Evolutionary conservation across 2,329 filamentous ascomycete genomes (phyloP).

Genomic region (Colletotrichum acutatum): DNA sequence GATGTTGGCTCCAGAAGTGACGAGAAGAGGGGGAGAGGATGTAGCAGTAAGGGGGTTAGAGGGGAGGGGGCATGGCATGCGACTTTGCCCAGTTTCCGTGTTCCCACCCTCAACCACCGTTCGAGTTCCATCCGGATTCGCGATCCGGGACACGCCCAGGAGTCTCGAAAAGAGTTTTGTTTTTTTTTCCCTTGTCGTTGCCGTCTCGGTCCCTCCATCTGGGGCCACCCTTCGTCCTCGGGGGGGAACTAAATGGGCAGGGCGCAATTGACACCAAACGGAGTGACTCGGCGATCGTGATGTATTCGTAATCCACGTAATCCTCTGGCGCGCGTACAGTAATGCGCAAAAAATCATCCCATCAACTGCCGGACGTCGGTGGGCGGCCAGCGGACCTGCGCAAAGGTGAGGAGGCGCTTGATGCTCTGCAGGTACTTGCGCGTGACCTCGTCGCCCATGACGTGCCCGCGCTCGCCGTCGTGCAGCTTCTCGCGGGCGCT

Average conservation of each 20-base stretch:
- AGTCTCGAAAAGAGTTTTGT: not conserved
- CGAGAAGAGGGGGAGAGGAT: too few relatives aligned
- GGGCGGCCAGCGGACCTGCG: conserved; percentile 95
- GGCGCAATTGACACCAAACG: not conserved
- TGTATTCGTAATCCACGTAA: too few relatives aligned
- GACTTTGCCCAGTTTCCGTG: not conserved
- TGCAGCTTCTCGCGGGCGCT: conserved; percentile 96
- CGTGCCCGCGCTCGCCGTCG: conserved; percentile 87
- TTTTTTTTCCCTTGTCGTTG: not conserved
- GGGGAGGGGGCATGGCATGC: not conserved
- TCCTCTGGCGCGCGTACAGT: too few relatives aligned
- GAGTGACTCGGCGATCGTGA: not conserved
- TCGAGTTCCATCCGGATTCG: conserved; percentile 6
- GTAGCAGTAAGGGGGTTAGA: not conserved
- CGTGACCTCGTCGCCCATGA: conserved; percentile 96
- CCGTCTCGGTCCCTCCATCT: not conserved
- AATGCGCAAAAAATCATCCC: conserved; percentile 66
- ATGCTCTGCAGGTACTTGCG: conserved; percentile 98
- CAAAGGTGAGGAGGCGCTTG: conserved; percentile 95
- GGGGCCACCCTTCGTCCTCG: not conserved
- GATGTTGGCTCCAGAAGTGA: too few relatives aligned
- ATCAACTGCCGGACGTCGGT: conserved; percentile 93
- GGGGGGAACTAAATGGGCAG: not conserved
- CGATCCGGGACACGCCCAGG: not conserved
- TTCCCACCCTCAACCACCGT: not conserved